A percentile compares a stretch with the other conserved stretches of the same genome.
These are phyloP conservation scores for Penicillium capsulatum DNA, from an alignment of 2,329 filamentous ascomycete species.

Conservation along the genomic window DNA sequence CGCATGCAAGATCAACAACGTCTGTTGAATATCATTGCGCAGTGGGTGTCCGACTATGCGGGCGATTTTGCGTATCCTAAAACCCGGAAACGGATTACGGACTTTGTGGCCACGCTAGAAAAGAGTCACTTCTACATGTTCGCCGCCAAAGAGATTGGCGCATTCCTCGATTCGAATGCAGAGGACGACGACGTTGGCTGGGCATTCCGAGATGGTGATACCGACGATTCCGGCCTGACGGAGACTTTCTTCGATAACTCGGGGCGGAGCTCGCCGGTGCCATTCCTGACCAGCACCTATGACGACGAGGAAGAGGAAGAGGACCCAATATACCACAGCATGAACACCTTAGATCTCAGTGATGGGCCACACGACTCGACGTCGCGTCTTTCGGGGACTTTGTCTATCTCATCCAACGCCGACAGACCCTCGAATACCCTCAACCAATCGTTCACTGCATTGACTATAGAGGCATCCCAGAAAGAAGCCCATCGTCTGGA, in stretches of 20 bases:
- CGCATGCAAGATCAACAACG: slow-evolving; percentile 78
- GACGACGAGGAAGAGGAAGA: slow-evolving; percentile 31
- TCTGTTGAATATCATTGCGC: slow-evolving; percentile 76
- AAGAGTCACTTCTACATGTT: slow-evolving; percentile 76
- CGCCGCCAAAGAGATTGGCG: slow-evolving; percentile 78
- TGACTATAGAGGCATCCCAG: slow-evolving; percentile 66
- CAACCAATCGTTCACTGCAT: slow-evolving; percentile 42
- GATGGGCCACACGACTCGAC: slow-evolving; percentile 38
- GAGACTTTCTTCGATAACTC: slow-evolving; percentile 42
- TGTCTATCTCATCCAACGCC: slow-evolving; percentile 39
- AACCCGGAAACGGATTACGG: slow-evolving; percentile 67
- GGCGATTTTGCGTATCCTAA: slow-evolving; percentile 82
- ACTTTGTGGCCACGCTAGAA: slow-evolving; percentile 71
- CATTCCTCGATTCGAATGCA: slow-evolving; percentile 67
- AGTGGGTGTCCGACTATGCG: slow-evolving; percentile 86
- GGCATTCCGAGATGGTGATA: slow-evolving; percentile 73
- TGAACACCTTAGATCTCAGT: slow-evolving; percentile 39
- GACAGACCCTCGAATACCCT: slow-evolving; percentile 39
- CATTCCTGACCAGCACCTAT: slow-evolving; percentile 26
- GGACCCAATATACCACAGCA: slow-evolving; percentile 34
- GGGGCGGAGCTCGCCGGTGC: slow-evolving; percentile 40
- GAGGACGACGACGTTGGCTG: slow-evolving; percentile 92
- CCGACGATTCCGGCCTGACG: slow-evolving; percentile 41
- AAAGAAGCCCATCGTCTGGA: slow-evolving; percentile 69
- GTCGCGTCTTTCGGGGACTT: slow-evolving; percentile 36